Conservation (phyloP, 352 stramenopile genomes). For the Discostella stelligera region DNA sequence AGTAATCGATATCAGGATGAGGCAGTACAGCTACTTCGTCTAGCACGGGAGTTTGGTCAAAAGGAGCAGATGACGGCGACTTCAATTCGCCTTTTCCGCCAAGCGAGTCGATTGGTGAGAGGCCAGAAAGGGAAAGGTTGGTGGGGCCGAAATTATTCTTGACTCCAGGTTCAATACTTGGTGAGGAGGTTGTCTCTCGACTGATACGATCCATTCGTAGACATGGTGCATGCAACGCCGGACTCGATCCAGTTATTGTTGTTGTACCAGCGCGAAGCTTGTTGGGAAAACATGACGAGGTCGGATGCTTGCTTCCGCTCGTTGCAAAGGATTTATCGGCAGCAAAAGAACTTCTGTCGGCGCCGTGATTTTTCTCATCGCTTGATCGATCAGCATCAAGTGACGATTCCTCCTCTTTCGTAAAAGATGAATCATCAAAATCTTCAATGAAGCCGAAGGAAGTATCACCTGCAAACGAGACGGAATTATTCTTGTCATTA, state of each 20-base stretch:
- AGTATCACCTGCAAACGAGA: conserved; percentile 1
- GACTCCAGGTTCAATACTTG: neutral
- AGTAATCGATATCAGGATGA: neutral
- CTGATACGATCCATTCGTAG: neutral
- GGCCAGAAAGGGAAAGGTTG: conserved; percentile 10
- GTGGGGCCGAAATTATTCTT: no score
- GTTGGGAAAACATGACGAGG: neutral
- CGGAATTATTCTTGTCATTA: conserved; percentile 5
- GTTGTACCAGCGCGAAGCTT: neutral
- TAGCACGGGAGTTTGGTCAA: conserved; percentile 6
- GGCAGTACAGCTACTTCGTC: neutral
- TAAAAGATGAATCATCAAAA: conserved; percentile 8
- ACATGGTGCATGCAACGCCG: conserved; percentile 8
- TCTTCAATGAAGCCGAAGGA: conserved; percentile 31
- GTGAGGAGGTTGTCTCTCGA: no score
- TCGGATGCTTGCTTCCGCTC: conserved; percentile 4
- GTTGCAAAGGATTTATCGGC: conserved; percentile 36
- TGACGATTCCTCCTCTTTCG: conserved; percentile 10
- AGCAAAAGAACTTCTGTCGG: conserved; percentile 37
- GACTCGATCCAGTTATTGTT: neutral
- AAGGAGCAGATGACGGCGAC: conserved; percentile 3
- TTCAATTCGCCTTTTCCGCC: conserved; percentile 9
- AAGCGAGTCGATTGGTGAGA: conserved; percentile 14
- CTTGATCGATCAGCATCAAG: neutral
- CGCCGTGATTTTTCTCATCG: neutral